Base-by-base conservation (phyloP, 73 alveolate species). In the Paramecium sonneborni region DNA sequence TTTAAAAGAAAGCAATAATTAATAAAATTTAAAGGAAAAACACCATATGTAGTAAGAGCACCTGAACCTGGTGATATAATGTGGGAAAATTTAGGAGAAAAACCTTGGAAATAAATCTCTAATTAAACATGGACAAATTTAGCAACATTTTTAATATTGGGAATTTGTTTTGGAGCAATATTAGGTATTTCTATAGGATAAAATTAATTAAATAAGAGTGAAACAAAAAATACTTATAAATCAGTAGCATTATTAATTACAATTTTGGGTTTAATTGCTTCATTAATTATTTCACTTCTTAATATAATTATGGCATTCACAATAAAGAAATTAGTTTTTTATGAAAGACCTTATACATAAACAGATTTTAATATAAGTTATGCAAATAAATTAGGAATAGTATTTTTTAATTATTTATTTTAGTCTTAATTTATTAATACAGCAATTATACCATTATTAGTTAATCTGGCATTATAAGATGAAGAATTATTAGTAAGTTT, bases 51-150 rank as follows among this genome's bases (percentile, higher is more conserved):
- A 9, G 44, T 67, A 32, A 74, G 87, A 12, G 87, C 87, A 21
- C 87, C 87, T 30, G 87, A 74, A 35, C 87, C 87, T 32, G 87
- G 87, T 12, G 87, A 74, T n/a, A 43, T 74, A 5, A 28, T 74
- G 55, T 74, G 87, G 87, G 87, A 74, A 35, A 74, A 74, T 74
- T 35, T 74, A 4, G 87, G 87, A 74, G 34, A 32, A 21, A 38
- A 74, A 30, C 67, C 87, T 35, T 74, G 87, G 87, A 14, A 32
- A 74, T 74, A 74, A 23, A 21, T 28, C 0, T 30, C 39, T 12
- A 32, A 38, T 35, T 74, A 74, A 74, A 14, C 55, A n/a, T 32
- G 35, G 57, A 74, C 87, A 30, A 74, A 74, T 38, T 28, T 74
- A 30, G 57, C 46, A 11, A 35, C 87, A 15, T 5, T 28, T 4